Base-by-base conservation (phyloP, 78 protist genomes). In the Protostelium mycophagum region DNA sequence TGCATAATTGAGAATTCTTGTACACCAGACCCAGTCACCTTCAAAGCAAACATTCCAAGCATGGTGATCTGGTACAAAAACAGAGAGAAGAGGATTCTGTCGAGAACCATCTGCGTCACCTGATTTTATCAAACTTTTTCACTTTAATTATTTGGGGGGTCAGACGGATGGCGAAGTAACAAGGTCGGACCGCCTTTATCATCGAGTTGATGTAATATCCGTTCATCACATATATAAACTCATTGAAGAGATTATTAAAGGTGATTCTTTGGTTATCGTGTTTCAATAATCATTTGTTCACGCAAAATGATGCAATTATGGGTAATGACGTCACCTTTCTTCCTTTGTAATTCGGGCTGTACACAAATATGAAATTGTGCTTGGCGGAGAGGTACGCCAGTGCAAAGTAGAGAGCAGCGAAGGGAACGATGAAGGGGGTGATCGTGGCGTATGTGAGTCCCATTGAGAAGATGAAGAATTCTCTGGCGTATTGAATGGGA, bases 371-470 rank as follows among this genome's bases (percentile, higher is more conserved):
- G 73, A 51, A 51, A 51, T 51, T 51, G 73, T 51, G 73, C 73
- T 51, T 51, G 73, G 73, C 73, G 31, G 73, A 51, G 73, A 51
- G 5, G 73, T 51, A 51, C 31, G 73, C 73, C 73, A 51, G 16
- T 51, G 73, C 86, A 10, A 84, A 84, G 86, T 84, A 84, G 37
- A 84, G n/a, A 31, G 34, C 37, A 10, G 86, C 86, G 86, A 34
- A 34, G 1, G 86, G 86, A 34, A 84, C 86, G 86, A 84, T 84
- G 86, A 84, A 34, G 1, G 86, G 86, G 86, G 86, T 34, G 86
- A 84, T 84, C 36, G 86, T 84, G 86, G 86, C 86, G 86, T 84
- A 84, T 23, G 86, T 84, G 25, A 84, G 10, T 25, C 37, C 86
- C n/a, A 84, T 34, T 23, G 86, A 34, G 10, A 84, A 84, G 86